These are phyloP conservation scores for Mycotypha africana DNA, from an alignment of 371 early-diverging fungal genomes.

Conservation along the genomic window DNA sequence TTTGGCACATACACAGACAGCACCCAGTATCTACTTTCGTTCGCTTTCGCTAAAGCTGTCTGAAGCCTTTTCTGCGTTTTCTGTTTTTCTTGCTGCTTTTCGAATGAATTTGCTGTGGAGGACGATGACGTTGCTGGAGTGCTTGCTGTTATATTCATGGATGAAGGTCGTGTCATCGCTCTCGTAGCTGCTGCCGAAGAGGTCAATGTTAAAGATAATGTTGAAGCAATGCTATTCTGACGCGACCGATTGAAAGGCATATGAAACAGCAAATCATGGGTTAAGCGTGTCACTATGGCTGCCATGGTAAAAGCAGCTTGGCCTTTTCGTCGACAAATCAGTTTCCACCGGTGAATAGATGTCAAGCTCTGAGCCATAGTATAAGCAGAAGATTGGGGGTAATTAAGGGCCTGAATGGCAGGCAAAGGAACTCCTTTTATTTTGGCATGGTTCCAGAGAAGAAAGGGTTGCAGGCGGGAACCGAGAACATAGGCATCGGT, in stretches of 20 bases:
- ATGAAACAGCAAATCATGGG: conserved; percentile 17
- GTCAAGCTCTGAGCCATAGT: conserved; percentile 44
- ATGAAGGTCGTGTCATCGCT: no score
- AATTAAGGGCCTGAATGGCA: conserved; percentile 47
- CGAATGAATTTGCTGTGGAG: neutral
- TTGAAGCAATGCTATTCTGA: no score
- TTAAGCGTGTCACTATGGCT: conserved; percentile 55
- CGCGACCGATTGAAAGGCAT: no score
- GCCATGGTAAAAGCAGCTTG: conserved; percentile 78
- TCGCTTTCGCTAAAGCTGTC: no score
- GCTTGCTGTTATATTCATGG: no score
- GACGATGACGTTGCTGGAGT: no score
- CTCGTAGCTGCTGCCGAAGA: neutral
- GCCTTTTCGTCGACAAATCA: conserved; percentile 75
- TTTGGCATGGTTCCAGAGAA: conserved; percentile 65
- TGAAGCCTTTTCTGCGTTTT: conserved; percentile 40
- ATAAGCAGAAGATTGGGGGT: conserved; percentile 36
- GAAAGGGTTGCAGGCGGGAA: conserved; percentile 64
- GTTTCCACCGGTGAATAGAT: conserved; percentile 49
- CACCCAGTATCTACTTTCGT: conserved; percentile 37
- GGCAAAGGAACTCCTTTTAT: conserved; percentile 58
- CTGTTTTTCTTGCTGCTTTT: neutral
- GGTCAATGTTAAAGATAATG: no score
- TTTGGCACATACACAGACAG: conserved; percentile 55
- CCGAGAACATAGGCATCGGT: conserved; percentile 62